Percentiles rank a stretch among this genome's conserved stretches.
These are phyloP conservation scores for Geotrichum cucujoidarum DNA, from an alignment of 1,139 yeast genomes.

Conservation along the genomic window DNA sequence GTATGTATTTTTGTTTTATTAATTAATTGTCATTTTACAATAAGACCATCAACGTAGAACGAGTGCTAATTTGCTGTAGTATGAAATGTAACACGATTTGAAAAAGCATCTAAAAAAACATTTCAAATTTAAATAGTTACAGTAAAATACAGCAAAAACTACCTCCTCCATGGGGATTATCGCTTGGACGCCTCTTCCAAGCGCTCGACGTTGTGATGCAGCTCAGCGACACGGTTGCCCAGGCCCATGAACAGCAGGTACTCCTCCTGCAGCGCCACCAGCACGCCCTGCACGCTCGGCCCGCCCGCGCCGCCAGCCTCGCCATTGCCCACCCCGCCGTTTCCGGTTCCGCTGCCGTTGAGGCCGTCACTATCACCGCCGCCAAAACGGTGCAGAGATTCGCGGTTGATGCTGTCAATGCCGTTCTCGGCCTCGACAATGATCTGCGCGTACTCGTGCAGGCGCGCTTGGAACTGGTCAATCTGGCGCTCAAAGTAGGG, in stretches of 20 bases:
- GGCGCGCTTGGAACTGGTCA: constrained; percentile 50
- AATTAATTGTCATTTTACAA: background rate
- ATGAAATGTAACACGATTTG: background rate
- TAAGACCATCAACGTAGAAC: too few species aligned
- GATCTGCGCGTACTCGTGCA: constrained; percentile 61
- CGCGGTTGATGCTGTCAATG: constrained; percentile 62
- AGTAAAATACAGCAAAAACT: background rate
- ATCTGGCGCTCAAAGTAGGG: constrained; percentile 51
- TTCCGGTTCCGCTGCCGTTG: background rate
- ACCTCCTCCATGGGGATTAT: background rate
- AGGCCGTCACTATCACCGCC: background rate
- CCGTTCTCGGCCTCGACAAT: constrained; percentile 70
- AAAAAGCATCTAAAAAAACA: background rate
- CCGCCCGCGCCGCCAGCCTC: constrained; percentile 1
- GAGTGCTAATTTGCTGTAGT: too few species aligned
- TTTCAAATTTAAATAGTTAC: background rate
- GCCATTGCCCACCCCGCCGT: background rate
- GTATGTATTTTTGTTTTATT: background rate
- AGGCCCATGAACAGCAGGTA: constrained; percentile 83
- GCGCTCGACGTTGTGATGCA: constrained; percentile 67
- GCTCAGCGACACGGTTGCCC: constrained; percentile 83
- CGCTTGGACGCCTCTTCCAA: constrained; percentile 25
- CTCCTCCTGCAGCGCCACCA: constrained; percentile 72
- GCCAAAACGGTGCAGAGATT: too few species aligned
- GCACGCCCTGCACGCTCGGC: constrained; percentile 48